Conservation (phyloP, 2,329 filamentous ascomycete species). For the Aspergillus neoniger region DNA sequence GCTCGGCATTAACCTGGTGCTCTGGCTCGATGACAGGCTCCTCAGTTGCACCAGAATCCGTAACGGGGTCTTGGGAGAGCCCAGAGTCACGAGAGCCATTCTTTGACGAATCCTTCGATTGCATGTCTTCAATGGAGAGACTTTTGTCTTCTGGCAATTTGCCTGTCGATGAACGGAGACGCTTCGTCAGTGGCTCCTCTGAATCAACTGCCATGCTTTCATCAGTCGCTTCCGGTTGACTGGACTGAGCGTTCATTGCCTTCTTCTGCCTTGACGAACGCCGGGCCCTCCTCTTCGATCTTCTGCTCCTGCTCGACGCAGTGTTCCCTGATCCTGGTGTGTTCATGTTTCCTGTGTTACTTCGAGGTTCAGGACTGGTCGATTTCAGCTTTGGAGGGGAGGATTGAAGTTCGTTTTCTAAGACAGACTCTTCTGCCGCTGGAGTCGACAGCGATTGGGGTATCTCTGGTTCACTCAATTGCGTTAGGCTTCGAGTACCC, state of each 20-base stretch:
- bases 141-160: slow-evolving; percentile 17
- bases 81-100: slow-evolving; percentile 1
- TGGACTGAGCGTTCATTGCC: background rate
- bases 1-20: background rate
- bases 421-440: slow-evolving; percentile 18
- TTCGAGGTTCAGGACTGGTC: slow-evolving; percentile 24
- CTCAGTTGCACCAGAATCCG: background rate
- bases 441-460: slow-evolving; percentile 39
- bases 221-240: background rate
- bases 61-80: background rate
- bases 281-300: slow-evolving; percentile 16
- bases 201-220: background rate
- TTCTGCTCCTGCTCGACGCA: slow-evolving; percentile 15
- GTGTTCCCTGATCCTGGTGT: background rate
- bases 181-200: slow-evolving; percentile 13
- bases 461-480: slow-evolving; percentile 30
- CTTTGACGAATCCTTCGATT: slow-evolving; percentile 5
- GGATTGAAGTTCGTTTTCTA: slow-evolving; percentile 35
- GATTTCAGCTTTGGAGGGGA: slow-evolving; percentile 37
- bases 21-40: background rate
- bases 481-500: slow-evolving; percentile 38
- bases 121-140: background rate
- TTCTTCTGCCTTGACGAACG: slow-evolving; percentile 13
- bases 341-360: background rate
- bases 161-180: slow-evolving; percentile 28